Conservation (phyloP, 1,284 basidiomycete species). For the Meripilus lineatus region DNA sequence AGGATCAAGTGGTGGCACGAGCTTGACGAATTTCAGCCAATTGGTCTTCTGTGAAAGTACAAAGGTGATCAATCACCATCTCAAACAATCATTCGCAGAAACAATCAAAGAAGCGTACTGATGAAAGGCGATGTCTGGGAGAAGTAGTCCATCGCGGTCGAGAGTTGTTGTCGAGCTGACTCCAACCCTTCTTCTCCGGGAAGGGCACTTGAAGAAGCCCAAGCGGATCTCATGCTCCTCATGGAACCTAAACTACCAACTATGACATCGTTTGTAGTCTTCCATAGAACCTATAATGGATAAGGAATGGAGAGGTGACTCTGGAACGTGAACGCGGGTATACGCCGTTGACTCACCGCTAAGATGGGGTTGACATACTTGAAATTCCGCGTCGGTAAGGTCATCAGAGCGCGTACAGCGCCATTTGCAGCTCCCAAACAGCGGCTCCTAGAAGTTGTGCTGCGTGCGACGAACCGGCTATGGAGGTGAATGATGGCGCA, state of each 20-base stretch:
- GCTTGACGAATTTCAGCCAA: slow-evolving; percentile 8
- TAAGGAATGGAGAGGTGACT: neutral
- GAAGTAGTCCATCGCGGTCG: slow-evolving; percentile 6
- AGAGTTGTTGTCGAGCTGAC: slow-evolving; percentile 7
- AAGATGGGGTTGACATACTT: slow-evolving; percentile 12
- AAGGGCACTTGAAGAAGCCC: slow-evolving; percentile 10
- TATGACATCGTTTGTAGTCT: slow-evolving; percentile 11
- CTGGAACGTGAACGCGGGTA: neutral
- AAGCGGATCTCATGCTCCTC: slow-evolving; percentile 7
- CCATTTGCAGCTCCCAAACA: slow-evolving; percentile 12
- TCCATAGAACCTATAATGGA: slow-evolving; percentile 9
- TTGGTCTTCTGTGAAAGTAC: slow-evolving; percentile 5
- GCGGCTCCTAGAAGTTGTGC: slow-evolving; percentile 11
- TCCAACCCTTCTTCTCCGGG: slow-evolving; percentile 11
- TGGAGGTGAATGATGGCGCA: slow-evolving; percentile 15
- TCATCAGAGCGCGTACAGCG: slow-evolving; percentile 9
- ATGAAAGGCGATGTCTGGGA: slow-evolving; percentile 9
- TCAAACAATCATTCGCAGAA: neutral
- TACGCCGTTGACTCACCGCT: slow-evolving; percentile 14
- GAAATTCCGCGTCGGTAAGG: slow-evolving; percentile 7
- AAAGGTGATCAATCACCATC: neutral
- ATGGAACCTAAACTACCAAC: slow-evolving; percentile 11
- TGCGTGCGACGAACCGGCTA: slow-evolving; percentile 8
- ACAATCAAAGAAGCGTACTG: slow-evolving; percentile 7
- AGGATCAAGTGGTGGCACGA: slow-evolving; percentile 5